These are phyloP conservation scores for Chlamydomonas urium DNA, from an alignment of 139 green algal genomes.

Conservation along the genomic window DNA sequence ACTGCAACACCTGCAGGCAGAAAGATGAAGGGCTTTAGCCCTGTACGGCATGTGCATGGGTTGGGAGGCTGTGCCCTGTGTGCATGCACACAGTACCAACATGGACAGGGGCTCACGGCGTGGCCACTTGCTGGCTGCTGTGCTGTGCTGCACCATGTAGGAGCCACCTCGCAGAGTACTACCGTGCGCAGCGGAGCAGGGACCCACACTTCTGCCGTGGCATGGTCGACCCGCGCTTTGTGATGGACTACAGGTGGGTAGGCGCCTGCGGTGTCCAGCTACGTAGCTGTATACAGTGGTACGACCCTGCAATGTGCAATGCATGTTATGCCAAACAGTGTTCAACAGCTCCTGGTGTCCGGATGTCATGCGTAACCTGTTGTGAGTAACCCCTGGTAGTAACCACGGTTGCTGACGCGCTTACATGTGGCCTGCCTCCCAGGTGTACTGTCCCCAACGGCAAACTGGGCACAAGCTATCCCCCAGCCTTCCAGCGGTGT, in stretches of 20 bases:
- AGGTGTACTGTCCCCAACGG: background rate
- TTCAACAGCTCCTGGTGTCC: background rate
- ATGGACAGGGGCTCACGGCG: too few species aligned
- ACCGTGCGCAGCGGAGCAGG: background rate
- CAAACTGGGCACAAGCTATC: constrained; percentile 3
- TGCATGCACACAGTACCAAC: too few species aligned
- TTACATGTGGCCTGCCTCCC: background rate
- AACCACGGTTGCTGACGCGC: background rate
- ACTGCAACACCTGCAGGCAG: too few species aligned
- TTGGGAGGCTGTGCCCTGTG: too few species aligned
- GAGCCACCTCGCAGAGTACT: background rate
- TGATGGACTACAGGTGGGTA: constrained; percentile 16
- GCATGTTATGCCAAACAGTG: background rate
- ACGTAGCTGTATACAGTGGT: background rate
- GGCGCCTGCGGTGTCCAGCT: background rate
- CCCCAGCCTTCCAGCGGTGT: background rate
- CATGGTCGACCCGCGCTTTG: constrained; percentile 5
- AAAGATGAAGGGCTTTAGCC: too few species aligned
- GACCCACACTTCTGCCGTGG: constrained; percentile 2
- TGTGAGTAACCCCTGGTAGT: background rate
- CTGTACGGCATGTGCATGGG: too few species aligned
- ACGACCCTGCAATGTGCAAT: background rate
- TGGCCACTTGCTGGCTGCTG: too few species aligned
- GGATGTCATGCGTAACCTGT: background rate
- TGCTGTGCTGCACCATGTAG: too few species aligned